Conservation (phyloP, 2,329 filamentous ascomycete genomes). For the Pseudocercospora vitis region DNA sequence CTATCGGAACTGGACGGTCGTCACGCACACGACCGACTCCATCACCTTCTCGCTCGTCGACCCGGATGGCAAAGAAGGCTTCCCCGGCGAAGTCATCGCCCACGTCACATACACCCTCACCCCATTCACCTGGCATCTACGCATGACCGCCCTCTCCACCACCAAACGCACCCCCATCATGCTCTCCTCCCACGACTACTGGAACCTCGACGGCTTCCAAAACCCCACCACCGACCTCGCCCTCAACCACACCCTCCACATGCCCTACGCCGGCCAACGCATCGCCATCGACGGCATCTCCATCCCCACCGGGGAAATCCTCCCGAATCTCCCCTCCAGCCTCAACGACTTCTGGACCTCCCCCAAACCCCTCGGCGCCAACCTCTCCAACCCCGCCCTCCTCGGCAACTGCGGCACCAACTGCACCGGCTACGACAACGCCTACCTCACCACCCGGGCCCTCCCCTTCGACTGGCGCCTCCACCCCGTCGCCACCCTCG, state of each 20-base stretch:
- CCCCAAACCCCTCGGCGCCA: constrained; percentile 75
- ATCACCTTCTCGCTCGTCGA: constrained; percentile 76
- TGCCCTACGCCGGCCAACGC: constrained; percentile 71
- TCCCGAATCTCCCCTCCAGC: constrained; percentile 64
- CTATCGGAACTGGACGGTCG: constrained; percentile 70
- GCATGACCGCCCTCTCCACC: constrained; percentile 67
- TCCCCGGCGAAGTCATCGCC: constrained; percentile 72
- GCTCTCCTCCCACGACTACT: constrained; percentile 73
- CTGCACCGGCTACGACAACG: constrained; percentile 82
- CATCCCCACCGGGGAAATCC: constrained; percentile 58
- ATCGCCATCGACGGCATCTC: constrained; percentile 61
- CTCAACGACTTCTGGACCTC: constrained; percentile 81
- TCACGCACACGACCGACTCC: constrained; percentile 62
- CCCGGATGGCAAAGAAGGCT: constrained; percentile 70
- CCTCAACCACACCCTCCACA: constrained; percentile 68
- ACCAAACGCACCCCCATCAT: constrained; percentile 79
- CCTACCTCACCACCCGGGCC: constrained; percentile 66
- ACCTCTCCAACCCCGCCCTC: constrained; percentile 63
- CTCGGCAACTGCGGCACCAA: constrained; percentile 73
- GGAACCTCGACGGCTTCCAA: constrained; percentile 77
- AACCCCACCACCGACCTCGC: constrained; percentile 66
- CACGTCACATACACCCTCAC: constrained; percentile 63
- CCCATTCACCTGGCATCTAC: constrained; percentile 68
- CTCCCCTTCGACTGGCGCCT: constrained; percentile 64
- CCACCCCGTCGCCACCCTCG: constrained; percentile 63